These are phyloP conservation scores for Paradendryphiella salina DNA, from an alignment of 2,329 filamentous ascomycete species.

Conservation along the genomic window DNA sequence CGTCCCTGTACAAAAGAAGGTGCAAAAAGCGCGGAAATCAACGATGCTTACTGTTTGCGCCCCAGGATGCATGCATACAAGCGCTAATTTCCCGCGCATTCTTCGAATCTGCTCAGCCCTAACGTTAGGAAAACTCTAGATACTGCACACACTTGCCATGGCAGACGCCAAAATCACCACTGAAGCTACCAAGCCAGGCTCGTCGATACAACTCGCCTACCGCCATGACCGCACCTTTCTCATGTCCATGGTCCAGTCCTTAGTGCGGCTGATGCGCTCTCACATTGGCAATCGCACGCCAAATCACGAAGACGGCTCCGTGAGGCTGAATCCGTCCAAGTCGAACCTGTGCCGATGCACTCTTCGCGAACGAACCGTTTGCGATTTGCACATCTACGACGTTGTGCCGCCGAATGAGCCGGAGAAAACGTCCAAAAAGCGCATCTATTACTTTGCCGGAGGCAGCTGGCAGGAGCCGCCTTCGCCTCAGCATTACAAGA, in stretches of 20 bases:
- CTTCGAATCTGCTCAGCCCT: not conserved
- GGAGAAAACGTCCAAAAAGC: conserved; percentile 26
- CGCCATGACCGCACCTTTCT: conserved; percentile 47
- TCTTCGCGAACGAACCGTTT: conserved; percentile 48
- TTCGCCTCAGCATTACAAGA: conserved; percentile 56
- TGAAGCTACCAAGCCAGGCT: conserved; percentile 1
- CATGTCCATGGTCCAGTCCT: conserved; percentile 46
- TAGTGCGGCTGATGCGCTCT: conserved; percentile 46
- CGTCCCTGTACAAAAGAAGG: not conserved
- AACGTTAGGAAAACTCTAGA: not conserved
- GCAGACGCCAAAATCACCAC: not conserved
- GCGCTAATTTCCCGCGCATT: not conserved
- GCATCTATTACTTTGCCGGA: conserved; percentile 60
- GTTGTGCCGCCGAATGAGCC: conserved; percentile 31
- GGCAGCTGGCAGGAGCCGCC: conserved; percentile 61
- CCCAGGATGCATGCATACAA: conserved; percentile 7
- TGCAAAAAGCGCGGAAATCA: conserved; percentile 1
- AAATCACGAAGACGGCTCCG: conserved; percentile 48
- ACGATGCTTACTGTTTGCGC: conserved; percentile 8
- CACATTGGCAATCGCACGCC: conserved; percentile 38
- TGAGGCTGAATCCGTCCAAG: conserved; percentile 44
- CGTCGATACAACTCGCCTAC: conserved; percentile 41
- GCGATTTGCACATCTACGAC: conserved; percentile 54
- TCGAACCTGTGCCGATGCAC: conserved; percentile 41
- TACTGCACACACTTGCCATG: not conserved